Evolutionary conservation across 2,329 filamentous ascomycete genomes (phyloP).

Genomic region (Phyllosticta citriasiana): DNA sequence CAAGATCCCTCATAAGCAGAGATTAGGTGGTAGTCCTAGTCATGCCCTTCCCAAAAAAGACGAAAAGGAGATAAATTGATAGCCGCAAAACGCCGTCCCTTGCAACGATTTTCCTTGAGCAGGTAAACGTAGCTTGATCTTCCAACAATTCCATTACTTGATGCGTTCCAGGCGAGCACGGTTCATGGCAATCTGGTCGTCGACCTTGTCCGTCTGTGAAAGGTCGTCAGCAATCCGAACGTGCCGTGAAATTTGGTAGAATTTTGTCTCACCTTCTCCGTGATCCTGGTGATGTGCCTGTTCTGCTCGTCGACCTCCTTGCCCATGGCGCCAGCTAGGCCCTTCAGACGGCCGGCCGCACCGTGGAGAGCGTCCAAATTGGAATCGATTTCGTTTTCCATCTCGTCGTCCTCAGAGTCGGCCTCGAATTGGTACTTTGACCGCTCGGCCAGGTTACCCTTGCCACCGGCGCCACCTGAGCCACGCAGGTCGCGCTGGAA

Average conservation of each 20-base stretch:
- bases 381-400: constrained; percentile 44
- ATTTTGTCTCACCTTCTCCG: constrained; percentile 41
- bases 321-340: constrained; percentile 63
- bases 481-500: constrained; percentile 42
- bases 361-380: constrained; percentile 48
- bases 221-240: constrained; percentile 16
- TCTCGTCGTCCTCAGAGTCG: constrained; percentile 47
- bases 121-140: background rate
- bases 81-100: background rate
- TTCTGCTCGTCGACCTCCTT: constrained; percentile 70
- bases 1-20: background rate
- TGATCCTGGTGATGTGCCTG: constrained; percentile 65
- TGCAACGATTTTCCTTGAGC: background rate
- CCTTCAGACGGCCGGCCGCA: constrained; percentile 60
- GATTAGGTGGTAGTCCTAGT: background rate
- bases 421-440: constrained; percentile 71
- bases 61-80: background rate
- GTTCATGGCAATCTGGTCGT: constrained; percentile 65
- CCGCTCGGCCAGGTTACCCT: constrained; percentile 48
- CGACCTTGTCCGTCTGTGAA: constrained; percentile 63
- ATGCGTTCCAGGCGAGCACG: constrained; percentile 60
- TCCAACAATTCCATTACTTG: constrained; percentile 22
- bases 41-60: background rate
- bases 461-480: constrained; percentile 41
- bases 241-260: background rate